These are phyloP conservation scores for Geranium incanum DNA, from an alignment of 441 rosid genomes.

Conservation along the genomic window DNA sequence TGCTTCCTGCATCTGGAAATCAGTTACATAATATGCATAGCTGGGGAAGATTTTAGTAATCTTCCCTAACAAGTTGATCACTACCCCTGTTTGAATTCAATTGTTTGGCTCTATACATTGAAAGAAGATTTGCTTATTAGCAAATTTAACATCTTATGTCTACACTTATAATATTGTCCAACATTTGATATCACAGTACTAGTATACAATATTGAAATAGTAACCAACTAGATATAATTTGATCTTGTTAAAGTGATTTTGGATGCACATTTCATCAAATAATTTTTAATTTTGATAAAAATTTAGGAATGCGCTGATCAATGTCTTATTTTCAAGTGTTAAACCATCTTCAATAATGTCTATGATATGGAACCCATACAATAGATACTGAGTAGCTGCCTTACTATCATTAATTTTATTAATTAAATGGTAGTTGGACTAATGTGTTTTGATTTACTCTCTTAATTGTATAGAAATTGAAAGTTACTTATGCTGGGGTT, in stretches of 20 bases:
- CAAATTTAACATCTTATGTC: not conserved
- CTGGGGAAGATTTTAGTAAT: not conserved
- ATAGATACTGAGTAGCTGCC: not conserved
- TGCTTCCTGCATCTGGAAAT: not conserved
- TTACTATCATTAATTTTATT: not conserved
- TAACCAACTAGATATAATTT: not conserved
- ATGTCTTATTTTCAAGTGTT: not conserved
- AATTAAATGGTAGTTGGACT: not conserved
- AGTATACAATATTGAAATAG: not conserved
- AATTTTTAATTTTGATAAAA: not conserved
- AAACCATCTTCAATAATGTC: not conserved
- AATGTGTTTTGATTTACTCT: slow-evolving; percentile 1
- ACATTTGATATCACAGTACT: not conserved
- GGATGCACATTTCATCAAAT: not conserved
- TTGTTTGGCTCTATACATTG: not conserved
- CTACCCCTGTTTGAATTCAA: slow-evolving; percentile 1
- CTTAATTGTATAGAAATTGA: slow-evolving; percentile 57
- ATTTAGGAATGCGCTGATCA: not conserved
- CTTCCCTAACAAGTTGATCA: not conserved
- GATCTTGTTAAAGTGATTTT: not conserved
- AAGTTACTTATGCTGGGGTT: slow-evolving; percentile 74
- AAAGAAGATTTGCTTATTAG: not conserved
- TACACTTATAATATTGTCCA: not conserved
- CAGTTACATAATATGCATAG: not conserved
- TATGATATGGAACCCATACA: not conserved